Conservation (phyloP, 345 rosid species). For the Melaleuca alternifolia region DNA sequence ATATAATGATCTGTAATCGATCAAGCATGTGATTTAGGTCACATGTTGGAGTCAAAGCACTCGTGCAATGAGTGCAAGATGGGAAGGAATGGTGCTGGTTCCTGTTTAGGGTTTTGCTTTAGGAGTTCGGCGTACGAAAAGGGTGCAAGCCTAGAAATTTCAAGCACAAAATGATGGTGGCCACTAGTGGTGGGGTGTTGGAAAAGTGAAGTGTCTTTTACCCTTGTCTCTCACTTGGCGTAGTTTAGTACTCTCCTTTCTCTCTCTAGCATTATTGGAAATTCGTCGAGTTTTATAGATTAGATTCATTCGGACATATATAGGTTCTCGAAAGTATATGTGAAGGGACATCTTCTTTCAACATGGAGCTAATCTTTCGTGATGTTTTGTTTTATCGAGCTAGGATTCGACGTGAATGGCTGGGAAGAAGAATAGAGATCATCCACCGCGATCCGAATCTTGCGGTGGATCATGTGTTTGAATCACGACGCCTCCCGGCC, state of each 20-base stretch:
- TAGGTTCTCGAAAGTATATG: not conserved
- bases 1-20: not conserved
- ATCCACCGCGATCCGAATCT: not conserved
- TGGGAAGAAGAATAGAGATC: not conserved
- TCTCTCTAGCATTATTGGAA: not conserved
- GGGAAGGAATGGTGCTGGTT: constrained; percentile 12
- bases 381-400: not conserved
- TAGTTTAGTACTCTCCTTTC: not conserved
- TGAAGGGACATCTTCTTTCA: not conserved
- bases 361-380: not conserved
- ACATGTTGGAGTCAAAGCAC: not conserved
- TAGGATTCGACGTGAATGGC: not conserved
- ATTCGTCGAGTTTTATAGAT: not conserved
- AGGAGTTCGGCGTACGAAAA: not conserved
- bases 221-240: not conserved
- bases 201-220: constrained; percentile 21
- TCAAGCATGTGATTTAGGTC: not conserved
- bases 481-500: not conserved
- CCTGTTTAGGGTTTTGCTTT: constrained; percentile 1
- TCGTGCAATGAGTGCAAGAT: not conserved
- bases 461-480: not conserved
- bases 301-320: not conserved
- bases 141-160: constrained; percentile 13
- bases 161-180: constrained; percentile 62
- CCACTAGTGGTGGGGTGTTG: constrained; percentile 40